phyloP scores from a whole-genome alignment of 495 filamentous ascomycete genomes.

The Tuber brumale region DNA sequence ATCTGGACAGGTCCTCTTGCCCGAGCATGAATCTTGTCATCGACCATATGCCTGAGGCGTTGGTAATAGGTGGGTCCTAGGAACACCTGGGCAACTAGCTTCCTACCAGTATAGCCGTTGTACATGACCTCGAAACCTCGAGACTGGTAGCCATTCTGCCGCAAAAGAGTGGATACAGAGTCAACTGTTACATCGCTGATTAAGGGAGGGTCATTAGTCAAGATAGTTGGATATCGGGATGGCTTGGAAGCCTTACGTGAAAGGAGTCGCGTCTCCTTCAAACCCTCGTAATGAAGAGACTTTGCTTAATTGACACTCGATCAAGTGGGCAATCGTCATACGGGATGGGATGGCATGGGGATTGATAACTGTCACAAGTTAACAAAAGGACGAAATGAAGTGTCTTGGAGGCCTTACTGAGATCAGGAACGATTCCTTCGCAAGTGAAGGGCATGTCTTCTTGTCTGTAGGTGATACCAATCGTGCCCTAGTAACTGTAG shows the following conservation, averaged over 20 bases:
- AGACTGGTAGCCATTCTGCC: slow-evolving; percentile 87
- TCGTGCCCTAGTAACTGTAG: slow-evolving; percentile 57
- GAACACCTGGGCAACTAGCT: slow-evolving; percentile 90
- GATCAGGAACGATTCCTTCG: slow-evolving; percentile 83
- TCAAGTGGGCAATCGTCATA: slow-evolving; percentile 99
- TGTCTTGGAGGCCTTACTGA: slow-evolving; percentile 48
- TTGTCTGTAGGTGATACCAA: slow-evolving; percentile 93
- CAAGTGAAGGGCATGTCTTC: slow-evolving; percentile 98
- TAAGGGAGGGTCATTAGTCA: neutral
- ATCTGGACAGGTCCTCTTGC: slow-evolving; percentile 95
- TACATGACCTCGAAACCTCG: slow-evolving; percentile 98
- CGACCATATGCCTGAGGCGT: slow-evolving; percentile 97
- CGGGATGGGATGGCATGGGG: slow-evolving; percentile 98
- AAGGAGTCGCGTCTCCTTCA: slow-evolving; percentile 95
- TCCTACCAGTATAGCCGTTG: slow-evolving; percentile 91
- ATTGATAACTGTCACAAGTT: slow-evolving; percentile 62
- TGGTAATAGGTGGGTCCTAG: slow-evolving; percentile 98
- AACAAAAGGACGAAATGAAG: neutral
- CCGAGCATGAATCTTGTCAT: slow-evolving; percentile 98
- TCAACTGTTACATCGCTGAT: slow-evolving; percentile 78
- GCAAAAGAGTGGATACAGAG: slow-evolving; percentile 81
- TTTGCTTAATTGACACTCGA: slow-evolving; percentile 95
- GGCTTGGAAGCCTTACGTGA: slow-evolving; percentile 50
- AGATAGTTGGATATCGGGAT: neutral
- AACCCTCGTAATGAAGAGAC: slow-evolving; percentile 81